Evolutionary conservation across 257 asterid genomes (phyloP), one percentile per base, ranked within the genome.

Genomic region (Fraxinus quadrangulata): DNA sequence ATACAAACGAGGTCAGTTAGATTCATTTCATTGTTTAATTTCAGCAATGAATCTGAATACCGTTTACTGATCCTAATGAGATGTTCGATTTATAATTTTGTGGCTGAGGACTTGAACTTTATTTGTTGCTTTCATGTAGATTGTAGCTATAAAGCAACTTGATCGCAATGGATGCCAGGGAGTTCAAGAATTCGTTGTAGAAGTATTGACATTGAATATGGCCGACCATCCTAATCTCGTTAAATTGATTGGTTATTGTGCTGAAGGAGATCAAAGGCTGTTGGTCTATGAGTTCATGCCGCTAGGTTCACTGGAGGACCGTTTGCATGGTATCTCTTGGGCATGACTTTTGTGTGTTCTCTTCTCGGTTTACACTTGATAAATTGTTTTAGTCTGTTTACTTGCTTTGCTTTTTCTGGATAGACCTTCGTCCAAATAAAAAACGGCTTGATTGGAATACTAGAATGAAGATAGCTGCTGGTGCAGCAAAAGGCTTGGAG

Each of bases 251-350:
- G 92, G 92, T 68, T 88, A 84, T 61, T 86, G 90, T 56, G 83
- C 83, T 24, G 88, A 86, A 73, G 87, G 85, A 54, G 88, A 84
- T 67, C 92, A 88, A 54, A 84, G 87, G 82, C 74, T 86, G 36
- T 81, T 86, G 49, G 86, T 88, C 61, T 88, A 88, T 26, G 92
- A 88, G 82, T 83, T 80, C 82, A 88, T 88, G 92, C 84, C 87
- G 5, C 77, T 82, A 23, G 89, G 92, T 79, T 86, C 85, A 31
- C 78, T 88, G 76, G 90, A 88, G 80, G 87, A 79, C 61, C 87
- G 84, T 86, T 75, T 88, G 75, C 80, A 78, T 66, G 88, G 92
- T 88, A 77, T 37, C 33, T 65, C 6, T 34, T 34, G 23, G 54
- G 21, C 26, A 39, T 6, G 59, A 21, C 5, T 5, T 28, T 13